Evolutionary conservation across 345 rosid genomes (phyloP).

Genomic region (Mercurialis annua): DNA sequence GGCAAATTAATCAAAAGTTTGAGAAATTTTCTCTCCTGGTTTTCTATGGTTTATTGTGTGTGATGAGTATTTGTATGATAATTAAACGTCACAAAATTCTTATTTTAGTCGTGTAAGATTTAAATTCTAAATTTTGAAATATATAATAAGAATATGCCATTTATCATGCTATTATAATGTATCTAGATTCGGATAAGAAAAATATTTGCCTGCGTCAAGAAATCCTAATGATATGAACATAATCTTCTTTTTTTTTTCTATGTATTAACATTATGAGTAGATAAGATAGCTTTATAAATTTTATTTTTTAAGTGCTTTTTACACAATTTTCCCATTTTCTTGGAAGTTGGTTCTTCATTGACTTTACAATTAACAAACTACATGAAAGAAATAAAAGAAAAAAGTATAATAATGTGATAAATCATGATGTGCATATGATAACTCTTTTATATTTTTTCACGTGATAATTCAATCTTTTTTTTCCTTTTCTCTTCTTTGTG

Average conservation of each 20-base stretch:
- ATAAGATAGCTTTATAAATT: background rate
- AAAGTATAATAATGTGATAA: background rate
- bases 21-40: too few relatives aligned
- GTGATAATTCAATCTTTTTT: too few relatives aligned
- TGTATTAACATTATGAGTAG: background rate
- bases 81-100: too few relatives aligned
- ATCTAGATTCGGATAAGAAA: too few relatives aligned
- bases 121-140: too few relatives aligned
- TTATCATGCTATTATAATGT: too few relatives aligned
- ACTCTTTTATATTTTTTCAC: background rate
- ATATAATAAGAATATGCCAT: too few relatives aligned
- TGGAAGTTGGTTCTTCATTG: background rate
- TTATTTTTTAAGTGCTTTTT: constrained; percentile 2
- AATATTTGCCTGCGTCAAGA: background rate
- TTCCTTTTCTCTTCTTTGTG: too few relatives aligned
- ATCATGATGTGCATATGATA: background rate
- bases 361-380: background rate
- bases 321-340: background rate
- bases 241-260: background rate
- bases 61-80: too few relatives aligned
- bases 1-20: too few relatives aligned
- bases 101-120: too few relatives aligned
- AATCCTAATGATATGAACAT: background rate
- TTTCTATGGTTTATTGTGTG: too few relatives aligned
- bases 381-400: background rate